Conservation (phyloP, 2,329 filamentous ascomycete species). For the Pestalotiopsis sp. region DNA sequence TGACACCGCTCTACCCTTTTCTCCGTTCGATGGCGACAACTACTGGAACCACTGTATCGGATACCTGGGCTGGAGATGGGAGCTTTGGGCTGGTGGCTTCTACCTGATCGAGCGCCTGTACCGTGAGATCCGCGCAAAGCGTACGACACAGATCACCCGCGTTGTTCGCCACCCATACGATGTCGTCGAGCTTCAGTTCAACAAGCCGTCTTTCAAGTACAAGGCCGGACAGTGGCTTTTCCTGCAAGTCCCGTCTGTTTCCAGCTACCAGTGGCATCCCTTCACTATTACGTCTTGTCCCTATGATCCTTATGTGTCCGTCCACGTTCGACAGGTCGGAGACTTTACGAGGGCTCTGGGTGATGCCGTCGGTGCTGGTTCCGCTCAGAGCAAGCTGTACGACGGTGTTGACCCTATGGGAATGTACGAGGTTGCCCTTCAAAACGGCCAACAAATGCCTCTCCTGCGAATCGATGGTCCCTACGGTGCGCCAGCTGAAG, state of each 20-base stretch:
- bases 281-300: slow-evolving; percentile 99
- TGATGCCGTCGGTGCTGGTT: slow-evolving; percentile 89
- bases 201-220: slow-evolving; percentile 95
- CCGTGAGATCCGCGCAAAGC: slow-evolving; percentile 83
- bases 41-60: slow-evolving; percentile 96
- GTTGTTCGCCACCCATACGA: slow-evolving; percentile 97
- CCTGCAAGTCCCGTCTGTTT: slow-evolving; percentile 88
- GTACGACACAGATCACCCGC: slow-evolving; percentile 86
- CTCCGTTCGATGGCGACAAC: slow-evolving; percentile 78
- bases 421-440: slow-evolving; percentile 96
- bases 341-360: slow-evolving; percentile 96
- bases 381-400: slow-evolving; percentile 85
- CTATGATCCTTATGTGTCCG: slow-evolving; percentile 89
- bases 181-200: slow-evolving; percentile 96
- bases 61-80: slow-evolving; percentile 97
- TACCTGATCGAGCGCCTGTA: slow-evolving; percentile 90
- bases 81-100: slow-evolving; percentile 81
- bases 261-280: slow-evolving; percentile 92
- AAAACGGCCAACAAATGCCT: slow-evolving; percentile 93
- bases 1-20: slow-evolving; percentile 71
- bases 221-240: slow-evolving; percentile 99
- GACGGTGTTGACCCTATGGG: slow-evolving; percentile 89
- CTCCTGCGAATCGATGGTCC: slow-evolving; percentile 88
- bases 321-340: slow-evolving; percentile 94
- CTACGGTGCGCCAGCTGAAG: slow-evolving; percentile 94